Base-by-base conservation (phyloP, 2,329 filamentous ascomycete species). In the Fusarium nisikadoi region DNA sequence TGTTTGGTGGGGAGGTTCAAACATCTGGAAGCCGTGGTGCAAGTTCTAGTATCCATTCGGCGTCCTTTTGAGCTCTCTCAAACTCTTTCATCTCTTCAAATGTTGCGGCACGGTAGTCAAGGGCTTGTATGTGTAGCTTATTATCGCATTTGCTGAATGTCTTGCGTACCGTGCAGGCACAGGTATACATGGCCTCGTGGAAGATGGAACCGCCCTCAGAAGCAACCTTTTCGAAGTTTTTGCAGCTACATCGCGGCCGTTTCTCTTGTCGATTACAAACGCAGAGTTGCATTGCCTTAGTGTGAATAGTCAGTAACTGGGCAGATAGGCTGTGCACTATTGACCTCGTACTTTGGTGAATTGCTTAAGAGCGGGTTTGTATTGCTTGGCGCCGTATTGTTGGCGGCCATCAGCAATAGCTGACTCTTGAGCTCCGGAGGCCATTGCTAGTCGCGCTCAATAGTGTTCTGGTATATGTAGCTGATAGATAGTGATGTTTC, bases 1-100 rank as follows among this genome's bases (percentile, higher is more conserved):
- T 25, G n/a, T 27, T 29, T 9, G 49, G 16, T 20, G 36, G 25
- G 41, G n/a, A 14, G 8, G 10, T 13, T 42, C 79, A 41, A 74
- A 84, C 83, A 71, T 85, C 82, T 20, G 83, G 79, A 4, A 81
- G 73, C 39, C 79, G 76, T 27, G 83, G 83, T 10, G 83, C 81
- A 45, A 85, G 77, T 59, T 84, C 82, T 23, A 85, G 68, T 27
- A 85, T 80, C 82, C 83, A 84, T 71, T 83, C 81, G 13, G 83
- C 83, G 59, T 84, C 83, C 38, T 70, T 78, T 64, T 75, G 78
- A 19, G 83, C 83, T 29, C 80, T 79, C 9, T 78, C 79, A 5
- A 84, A 74, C 59, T 83, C 79, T 12, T 76, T 73, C 41, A 84
- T 73, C 27, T 79, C 79, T 62, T 84, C 82, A 60, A 83, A 83